Evolutionary conservation across 148 eudicot genomes (phyloP), one percentile per base, ranked within the genome.

Genomic region (Gaultheria prostrata): DNA sequence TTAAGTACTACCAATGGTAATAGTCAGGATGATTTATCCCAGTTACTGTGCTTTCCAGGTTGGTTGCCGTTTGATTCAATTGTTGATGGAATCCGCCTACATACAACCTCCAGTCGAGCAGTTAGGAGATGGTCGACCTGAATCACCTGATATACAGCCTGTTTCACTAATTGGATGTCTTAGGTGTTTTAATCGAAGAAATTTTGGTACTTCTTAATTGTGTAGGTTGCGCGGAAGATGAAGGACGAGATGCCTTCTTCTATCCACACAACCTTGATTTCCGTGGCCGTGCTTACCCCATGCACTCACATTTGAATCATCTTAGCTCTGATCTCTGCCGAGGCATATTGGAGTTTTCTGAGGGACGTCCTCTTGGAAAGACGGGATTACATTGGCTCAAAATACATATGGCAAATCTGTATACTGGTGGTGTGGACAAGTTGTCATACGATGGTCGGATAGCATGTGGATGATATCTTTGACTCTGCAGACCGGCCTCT

Each of bases 251-350:
- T 76, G 98, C 97, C 69, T 96, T 96, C 81, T 96, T 88, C 87
- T 96, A 94, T 83, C 98, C 98, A n/a, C 98, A 96, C 91, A 94
- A 96, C 88, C 85, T 96, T 75, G 98, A 96, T 85, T 96, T 96
- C 73, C 94, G 98, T 20, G 98, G 98, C 24, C 97, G 98, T 85
- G 98, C 98, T 74, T 96, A 96, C 51, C 98, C 98, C 65, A 94
- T 96, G 98, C 98, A 96, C 83, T 95, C 98, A 49, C 89, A 96
- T 85, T 85, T 96, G 74, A 96, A 96, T 86, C 98, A 96, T 89
- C 92, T 96, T 76, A 98, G 98, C 69, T 94, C 98, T 69, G 98
- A 96, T 79, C 80, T 96, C 79, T 94, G 98, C 84, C 90, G 98
- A 74, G 97, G 98, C 79, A 85, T 94, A 48, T 87, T 96, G 82